phyloP scores from a whole-genome alignment of 2,329 filamentous ascomycete species.

The Fusarium sp. region DNA sequence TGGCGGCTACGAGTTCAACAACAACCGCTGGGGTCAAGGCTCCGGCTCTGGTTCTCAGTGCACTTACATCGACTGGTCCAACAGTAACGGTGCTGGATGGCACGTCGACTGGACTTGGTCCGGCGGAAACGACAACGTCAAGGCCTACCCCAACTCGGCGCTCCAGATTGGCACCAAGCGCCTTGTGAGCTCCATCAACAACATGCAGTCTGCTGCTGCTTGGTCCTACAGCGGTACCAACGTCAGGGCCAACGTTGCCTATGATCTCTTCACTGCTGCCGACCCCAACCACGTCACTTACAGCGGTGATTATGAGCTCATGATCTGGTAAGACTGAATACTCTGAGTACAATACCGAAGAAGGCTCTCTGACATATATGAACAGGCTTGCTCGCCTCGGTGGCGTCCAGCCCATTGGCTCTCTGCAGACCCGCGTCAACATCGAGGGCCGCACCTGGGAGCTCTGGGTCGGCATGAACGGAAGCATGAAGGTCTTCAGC shows the following conservation, averaged over 20 bases:
- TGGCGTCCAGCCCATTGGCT: constrained; percentile 19
- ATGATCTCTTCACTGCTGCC: constrained; percentile 24
- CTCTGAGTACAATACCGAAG: background rate
- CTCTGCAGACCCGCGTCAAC: constrained; percentile 4
- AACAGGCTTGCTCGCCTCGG: constrained; percentile 13
- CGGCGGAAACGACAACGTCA: constrained; percentile 15
- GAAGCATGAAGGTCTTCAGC: constrained; percentile 26
- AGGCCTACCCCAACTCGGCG: constrained; percentile 21
- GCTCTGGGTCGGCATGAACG: constrained; percentile 17
- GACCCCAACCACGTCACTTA: constrained; percentile 12
- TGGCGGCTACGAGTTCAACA: constrained; percentile 25
- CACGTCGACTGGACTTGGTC: constrained; percentile 25
- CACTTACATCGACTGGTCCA: constrained; percentile 26
- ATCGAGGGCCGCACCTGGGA: constrained; percentile 24
- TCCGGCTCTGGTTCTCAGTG: constrained; percentile 19
- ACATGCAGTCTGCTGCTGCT: constrained; percentile 28
- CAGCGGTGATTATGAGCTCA: constrained; percentile 26
- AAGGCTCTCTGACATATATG: background rate
- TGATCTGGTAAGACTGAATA: constrained; percentile 14
- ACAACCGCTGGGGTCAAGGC: constrained; percentile 25
- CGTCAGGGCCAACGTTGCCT: constrained; percentile 21
- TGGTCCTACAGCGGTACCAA: constrained; percentile 28
- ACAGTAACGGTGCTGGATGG: constrained; percentile 27
- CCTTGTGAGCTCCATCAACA: constrained; percentile 11
- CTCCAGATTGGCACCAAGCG: constrained; percentile 17